A percentile compares a stretch with the other conserved stretches of the same genome.
Conservation (phyloP, 1,284 basidiomycete genomes). For the Rhodotorula glutinis region DNA sequence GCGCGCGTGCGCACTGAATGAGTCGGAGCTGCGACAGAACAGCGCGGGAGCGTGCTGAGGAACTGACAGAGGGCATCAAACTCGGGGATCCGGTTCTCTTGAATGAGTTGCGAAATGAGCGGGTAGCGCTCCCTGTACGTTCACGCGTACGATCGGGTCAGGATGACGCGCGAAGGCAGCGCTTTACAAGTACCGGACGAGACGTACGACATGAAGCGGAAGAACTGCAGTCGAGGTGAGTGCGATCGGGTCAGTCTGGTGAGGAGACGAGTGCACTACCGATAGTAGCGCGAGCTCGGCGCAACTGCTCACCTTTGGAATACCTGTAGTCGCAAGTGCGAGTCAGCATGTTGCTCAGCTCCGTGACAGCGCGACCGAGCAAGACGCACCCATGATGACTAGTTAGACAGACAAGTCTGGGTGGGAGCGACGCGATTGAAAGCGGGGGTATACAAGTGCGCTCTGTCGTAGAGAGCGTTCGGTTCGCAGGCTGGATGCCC, state of each 20-base stretch:
- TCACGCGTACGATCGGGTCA: too few species aligned
- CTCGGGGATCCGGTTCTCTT: conserved; percentile 95
- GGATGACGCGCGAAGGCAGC: too few species aligned
- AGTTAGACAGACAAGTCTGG: too few species aligned
- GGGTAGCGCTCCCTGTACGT: conserved; percentile 89
- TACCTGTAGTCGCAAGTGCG: conserved; percentile 24
- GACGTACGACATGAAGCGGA: conserved; percentile 42
- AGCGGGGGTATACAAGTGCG: too few species aligned
- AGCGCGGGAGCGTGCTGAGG: not conserved
- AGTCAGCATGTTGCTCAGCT: not conserved
- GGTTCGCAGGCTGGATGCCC: too few species aligned
- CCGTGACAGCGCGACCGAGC: not conserved
- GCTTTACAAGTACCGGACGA: too few species aligned
- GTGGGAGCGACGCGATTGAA: not conserved
- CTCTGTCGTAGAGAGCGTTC: too few species aligned
- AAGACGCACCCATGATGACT: conserved; percentile 20
- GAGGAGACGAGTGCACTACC: too few species aligned
- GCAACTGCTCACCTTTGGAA: conserved; percentile 38
- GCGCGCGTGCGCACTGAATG: too few species aligned
- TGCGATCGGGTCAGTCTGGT: not conserved
- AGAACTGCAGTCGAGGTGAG: conserved; percentile 31
- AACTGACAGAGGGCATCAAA: conserved; percentile 47
- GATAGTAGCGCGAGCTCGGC: too few species aligned
- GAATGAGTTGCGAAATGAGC: conserved; percentile 93
- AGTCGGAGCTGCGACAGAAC: not conserved